These are phyloP conservation scores for Cyberlindnera mississippiensis DNA, from an alignment of 805 yeast species.

Conservation along the genomic window DNA sequence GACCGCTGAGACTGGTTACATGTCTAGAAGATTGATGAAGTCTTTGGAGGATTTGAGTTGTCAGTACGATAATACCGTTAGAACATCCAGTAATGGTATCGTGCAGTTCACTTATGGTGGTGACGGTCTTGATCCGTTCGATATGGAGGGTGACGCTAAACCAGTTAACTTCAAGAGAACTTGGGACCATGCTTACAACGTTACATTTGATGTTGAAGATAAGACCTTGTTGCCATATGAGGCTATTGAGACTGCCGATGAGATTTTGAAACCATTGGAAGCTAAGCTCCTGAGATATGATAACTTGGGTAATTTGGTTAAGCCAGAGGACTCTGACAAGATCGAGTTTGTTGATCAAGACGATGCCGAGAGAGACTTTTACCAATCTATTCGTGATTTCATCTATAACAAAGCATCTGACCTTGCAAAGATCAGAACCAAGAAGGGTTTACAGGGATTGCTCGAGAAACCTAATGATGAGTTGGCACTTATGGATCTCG, in stretches of 20 bases:
- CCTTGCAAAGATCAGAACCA: slow-evolving; percentile 54
- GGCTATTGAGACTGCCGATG: slow-evolving; percentile 51
- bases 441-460: slow-evolving; percentile 46
- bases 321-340: slow-evolving; percentile 40
- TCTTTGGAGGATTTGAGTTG: slow-evolving; percentile 94
- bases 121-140: slow-evolving; percentile 96
- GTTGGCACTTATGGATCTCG: slow-evolving; percentile 37
- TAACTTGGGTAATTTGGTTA: slow-evolving; percentile 57
- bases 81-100: slow-evolving; percentile 93
- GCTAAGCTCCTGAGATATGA: slow-evolving; percentile 60
- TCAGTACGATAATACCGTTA: slow-evolving; percentile 88
- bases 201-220: slow-evolving; percentile 58
- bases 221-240: slow-evolving; percentile 66
- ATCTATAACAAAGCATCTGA: slow-evolving; percentile 50
- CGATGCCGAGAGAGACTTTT: slow-evolving; percentile 86
- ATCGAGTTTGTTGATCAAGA: slow-evolving; percentile 73
- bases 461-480: slow-evolving; percentile 43
- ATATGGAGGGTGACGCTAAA: slow-evolving; percentile 98
- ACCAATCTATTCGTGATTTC: slow-evolving; percentile 68
- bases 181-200: slow-evolving; percentile 86
- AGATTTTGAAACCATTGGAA: slow-evolving; percentile 59
- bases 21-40: slow-evolving; percentile 97
- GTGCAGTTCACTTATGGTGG: slow-evolving; percentile 99
- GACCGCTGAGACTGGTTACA: slow-evolving; percentile 98
- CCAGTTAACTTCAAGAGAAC: slow-evolving; percentile 93